These are phyloP conservation scores for Raffaelea arxii DNA, from an alignment of 2,329 filamentous ascomycete genomes.

Conservation along the genomic window DNA sequence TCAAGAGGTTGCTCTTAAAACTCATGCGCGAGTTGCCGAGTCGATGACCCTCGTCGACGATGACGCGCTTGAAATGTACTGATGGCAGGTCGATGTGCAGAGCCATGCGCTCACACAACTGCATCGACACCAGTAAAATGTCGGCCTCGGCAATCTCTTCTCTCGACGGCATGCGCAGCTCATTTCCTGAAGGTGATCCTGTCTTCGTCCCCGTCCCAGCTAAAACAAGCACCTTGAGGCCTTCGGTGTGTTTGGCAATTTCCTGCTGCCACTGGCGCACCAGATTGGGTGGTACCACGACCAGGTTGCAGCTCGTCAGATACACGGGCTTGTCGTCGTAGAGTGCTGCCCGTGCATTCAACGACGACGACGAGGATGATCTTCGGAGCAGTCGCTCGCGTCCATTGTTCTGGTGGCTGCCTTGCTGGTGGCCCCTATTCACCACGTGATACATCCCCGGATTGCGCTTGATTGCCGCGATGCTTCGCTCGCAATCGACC, in stretches of 20 bases:
- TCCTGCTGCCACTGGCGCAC: conserved; percentile 77
- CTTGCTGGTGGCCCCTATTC: no score
- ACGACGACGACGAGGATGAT: no score
- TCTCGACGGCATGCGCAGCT: conserved; percentile 45
- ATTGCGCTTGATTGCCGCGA: conserved; percentile 46
- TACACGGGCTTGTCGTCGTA: conserved; percentile 36
- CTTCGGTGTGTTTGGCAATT: conserved; percentile 64
- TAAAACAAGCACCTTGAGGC: conserved; percentile 56
- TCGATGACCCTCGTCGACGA: conserved; percentile 86
- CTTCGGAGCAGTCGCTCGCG: no score
- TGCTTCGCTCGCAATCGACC: conserved; percentile 37
- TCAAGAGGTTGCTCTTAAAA: conserved; percentile 45
- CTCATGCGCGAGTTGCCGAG: conserved; percentile 56
- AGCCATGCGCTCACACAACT: conserved; percentile 55
- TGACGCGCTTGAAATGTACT: conserved; percentile 77
- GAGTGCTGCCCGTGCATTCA: conserved; percentile 10
- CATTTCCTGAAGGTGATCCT: no score
- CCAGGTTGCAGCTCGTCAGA: conserved; percentile 59
- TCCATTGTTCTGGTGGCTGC: no score
- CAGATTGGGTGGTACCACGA: conserved; percentile 77
- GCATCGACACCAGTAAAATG: conserved; percentile 66
- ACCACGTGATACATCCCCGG: conserved; percentile 49
- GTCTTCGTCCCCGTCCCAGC: no score
- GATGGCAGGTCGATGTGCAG: conserved; percentile 48
- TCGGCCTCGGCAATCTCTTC: conserved; percentile 58